A percentile compares a stretch with the other conserved stretches of the same genome.
Conservation (phyloP, 2,329 filamentous ascomycete genomes). For the Stagonosporopsis chrysanthemi region DNA sequence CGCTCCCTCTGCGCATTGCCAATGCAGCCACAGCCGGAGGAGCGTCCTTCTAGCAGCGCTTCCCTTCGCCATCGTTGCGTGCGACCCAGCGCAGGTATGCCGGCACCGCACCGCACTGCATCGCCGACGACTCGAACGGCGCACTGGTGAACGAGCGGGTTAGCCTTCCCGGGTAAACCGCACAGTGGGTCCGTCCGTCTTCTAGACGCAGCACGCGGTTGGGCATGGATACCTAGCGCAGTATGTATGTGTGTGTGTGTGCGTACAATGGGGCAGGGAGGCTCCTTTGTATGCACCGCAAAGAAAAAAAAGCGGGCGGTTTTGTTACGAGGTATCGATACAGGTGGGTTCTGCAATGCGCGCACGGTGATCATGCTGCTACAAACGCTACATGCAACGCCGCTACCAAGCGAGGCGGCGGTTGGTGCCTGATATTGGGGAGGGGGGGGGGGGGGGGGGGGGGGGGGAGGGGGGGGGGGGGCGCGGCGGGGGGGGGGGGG, state of each 20-base stretch:
- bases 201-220: slow-evolving; percentile 12
- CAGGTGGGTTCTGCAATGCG: slow-evolving; percentile 8
- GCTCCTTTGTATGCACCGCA: background rate
- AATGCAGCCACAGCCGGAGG: background rate
- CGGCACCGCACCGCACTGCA: background rate
- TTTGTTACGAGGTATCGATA: slow-evolving; percentile 14
- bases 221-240: slow-evolving; percentile 19
- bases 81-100: background rate
- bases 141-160: slow-evolving; percentile 16
- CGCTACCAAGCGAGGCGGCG: slow-evolving; percentile 1
- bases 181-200: too few relatives aligned
- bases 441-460: background rate
- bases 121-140: background rate
- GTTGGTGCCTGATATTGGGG: slow-evolving; percentile 15
- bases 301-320: slow-evolving; percentile 6
- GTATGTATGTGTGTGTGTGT: too few relatives aligned
- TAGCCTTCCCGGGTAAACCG: slow-evolving; percentile 13
- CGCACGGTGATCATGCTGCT: slow-evolving; percentile 3
- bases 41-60: background rate
- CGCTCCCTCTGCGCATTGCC: background rate
- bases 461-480: too few relatives aligned
- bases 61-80: background rate
- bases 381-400: too few relatives aligned
- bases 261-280: slow-evolving; percentile 12
- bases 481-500: too few relatives aligned